phyloP scores from a whole-genome alignment of 139 green algal species.

The Tetradesmus obliquus region DNA sequence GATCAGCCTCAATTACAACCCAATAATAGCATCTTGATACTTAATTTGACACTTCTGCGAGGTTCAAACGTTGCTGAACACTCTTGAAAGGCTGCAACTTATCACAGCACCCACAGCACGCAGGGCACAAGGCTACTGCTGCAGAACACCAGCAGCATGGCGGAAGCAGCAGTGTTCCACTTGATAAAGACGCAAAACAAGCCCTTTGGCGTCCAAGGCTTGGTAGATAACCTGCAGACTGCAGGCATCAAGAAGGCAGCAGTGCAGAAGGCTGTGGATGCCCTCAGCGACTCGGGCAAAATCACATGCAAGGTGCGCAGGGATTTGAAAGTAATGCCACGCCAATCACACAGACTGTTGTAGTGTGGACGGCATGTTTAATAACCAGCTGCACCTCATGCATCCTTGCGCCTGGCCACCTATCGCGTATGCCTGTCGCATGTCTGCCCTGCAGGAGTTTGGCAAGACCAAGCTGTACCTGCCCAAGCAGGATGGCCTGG shows the following conservation, averaged over 20 bases:
- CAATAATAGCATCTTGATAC: no score
- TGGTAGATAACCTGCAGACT: slow-evolving; percentile 74
- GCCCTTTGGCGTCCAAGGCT: slow-evolving; percentile 67
- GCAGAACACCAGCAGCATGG: slow-evolving; percentile 35
- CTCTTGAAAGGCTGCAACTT: background rate
- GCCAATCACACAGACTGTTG: background rate
- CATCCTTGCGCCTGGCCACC: background rate
- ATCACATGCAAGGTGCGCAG: slow-evolving; percentile 71
- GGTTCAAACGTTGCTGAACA: no score
- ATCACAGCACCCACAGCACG: slow-evolving; percentile 2
- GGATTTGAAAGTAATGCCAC: background rate
- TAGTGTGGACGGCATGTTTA: background rate
- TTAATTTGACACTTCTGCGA: no score
- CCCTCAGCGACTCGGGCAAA: slow-evolving; percentile 59
- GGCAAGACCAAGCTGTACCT: slow-evolving; percentile 88
- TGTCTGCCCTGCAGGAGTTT: slow-evolving; percentile 71
- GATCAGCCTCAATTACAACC: no score
- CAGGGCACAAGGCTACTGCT: background rate
- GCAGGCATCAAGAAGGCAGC: slow-evolving; percentile 80
- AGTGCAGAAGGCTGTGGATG: slow-evolving; percentile 72
- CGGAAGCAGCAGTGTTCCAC: slow-evolving; percentile 56
- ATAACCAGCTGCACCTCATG: background rate
- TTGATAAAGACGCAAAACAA: slow-evolving; percentile 70
- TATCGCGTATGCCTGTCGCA: background rate
- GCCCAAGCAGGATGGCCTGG: slow-evolving; percentile 65